phyloP scores from a whole-genome alignment of 2,329 filamentous ascomycete genomes.

The Monosporascus sp. region DNA sequence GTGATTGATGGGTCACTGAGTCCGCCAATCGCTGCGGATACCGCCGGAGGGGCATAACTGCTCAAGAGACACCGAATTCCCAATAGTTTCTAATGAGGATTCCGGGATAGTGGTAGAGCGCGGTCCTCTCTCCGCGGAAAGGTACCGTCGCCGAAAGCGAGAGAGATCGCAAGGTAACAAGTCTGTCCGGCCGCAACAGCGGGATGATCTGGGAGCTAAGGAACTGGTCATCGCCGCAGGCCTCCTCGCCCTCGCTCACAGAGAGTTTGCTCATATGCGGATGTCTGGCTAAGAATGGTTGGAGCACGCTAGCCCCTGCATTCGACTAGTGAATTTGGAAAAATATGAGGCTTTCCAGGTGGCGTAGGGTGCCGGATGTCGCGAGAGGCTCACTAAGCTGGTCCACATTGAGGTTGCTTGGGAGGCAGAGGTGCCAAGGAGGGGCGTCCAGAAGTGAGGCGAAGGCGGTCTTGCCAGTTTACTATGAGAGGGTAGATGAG shows the following conservation, averaged over 20 bases:
- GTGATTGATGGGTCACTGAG: neutral
- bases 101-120: neutral
- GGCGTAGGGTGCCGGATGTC: neutral
- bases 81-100: neutral
- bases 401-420: neutral
- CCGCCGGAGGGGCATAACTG: neutral
- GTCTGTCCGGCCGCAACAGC: neutral
- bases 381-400: neutral
- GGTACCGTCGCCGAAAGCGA: neutral
- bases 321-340: neutral
- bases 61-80: neutral
- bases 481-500: neutral
- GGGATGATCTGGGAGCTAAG: conserved; percentile 1
- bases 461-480: neutral
- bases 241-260: neutral
- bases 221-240: neutral
- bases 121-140: neutral
- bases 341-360: neutral
- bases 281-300: neutral
- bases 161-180: conserved; percentile 3
- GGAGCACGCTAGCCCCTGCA: neutral
- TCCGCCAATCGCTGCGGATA: neutral
- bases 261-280: neutral
- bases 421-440: neutral
- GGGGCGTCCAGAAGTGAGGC: neutral